Evolutionary conservation across 352 stramenopile genomes (phyloP).

Genomic region (Phytophthora podocarpi): DNA sequence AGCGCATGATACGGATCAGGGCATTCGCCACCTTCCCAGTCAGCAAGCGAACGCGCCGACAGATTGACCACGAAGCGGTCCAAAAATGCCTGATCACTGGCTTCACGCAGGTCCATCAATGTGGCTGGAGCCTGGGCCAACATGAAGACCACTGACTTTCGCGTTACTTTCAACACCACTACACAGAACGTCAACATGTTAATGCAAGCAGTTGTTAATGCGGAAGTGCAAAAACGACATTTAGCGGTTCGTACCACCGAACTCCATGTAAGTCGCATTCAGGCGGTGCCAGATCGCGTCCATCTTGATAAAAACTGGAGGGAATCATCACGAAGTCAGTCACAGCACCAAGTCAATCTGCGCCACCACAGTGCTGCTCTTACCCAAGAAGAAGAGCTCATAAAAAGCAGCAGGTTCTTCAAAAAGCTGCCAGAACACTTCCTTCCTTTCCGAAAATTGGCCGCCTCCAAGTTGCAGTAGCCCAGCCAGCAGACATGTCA

Average conservation of each 20-base stretch:
- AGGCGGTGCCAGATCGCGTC: constrained; percentile 79
- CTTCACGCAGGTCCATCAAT: constrained; percentile 58
- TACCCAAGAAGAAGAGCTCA: constrained; percentile 74
- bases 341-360: not conserved
- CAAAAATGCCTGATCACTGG: constrained; percentile 64
- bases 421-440: constrained; percentile 75
- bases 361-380: not conserved
- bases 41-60: constrained; percentile 50
- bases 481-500: constrained; percentile 81
- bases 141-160: constrained; percentile 63
- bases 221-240: not conserved
- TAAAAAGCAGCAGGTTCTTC: constrained; percentile 87
- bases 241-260: constrained; percentile 50
- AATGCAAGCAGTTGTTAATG: not conserved
- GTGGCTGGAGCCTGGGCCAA: constrained; percentile 57
- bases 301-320: constrained; percentile 81
- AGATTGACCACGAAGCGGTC: constrained; percentile 72
- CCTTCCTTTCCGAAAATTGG: constrained; percentile 43
- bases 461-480: constrained; percentile 73
- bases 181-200: constrained; percentile 4
- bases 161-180: constrained; percentile 81
- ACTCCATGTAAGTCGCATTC: constrained; percentile 89
- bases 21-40: constrained; percentile 79
- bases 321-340: not conserved
- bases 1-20: constrained; percentile 67